A percentile compares a stretch with the other conserved stretches of the same genome.
These are phyloP conservation scores for Hyphopichia fennica DNA, from an alignment of 1,139 yeast species.

Conservation along the genomic window DNA sequence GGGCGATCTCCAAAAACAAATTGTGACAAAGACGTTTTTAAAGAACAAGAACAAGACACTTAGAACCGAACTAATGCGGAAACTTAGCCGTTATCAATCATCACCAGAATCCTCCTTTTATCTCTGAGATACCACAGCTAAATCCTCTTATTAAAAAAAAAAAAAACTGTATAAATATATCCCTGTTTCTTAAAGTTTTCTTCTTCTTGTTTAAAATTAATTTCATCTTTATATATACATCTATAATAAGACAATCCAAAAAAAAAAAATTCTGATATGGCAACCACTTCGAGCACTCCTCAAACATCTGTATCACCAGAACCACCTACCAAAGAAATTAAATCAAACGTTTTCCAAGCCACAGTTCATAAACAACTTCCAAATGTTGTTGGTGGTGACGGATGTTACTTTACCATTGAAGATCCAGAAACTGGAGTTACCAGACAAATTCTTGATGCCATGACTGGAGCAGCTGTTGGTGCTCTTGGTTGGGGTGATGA, in stretches of 20 bases:
- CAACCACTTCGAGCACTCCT: neutral
- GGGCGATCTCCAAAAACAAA: no score
- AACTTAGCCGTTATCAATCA: neutral
- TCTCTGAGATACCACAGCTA: no score
- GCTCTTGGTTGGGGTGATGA: constrained; percentile 60
- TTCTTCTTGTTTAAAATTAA: no score
- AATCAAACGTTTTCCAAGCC: constrained; percentile 35
- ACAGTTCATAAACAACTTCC: constrained; percentile 40
- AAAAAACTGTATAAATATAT: no score
- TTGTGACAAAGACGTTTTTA: no score
- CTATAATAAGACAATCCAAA: no score
- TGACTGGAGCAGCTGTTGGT: constrained; percentile 69
- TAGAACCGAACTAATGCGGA: neutral
- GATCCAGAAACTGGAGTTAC: constrained; percentile 47
- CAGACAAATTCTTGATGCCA: constrained; percentile 47
- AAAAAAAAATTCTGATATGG: no score
- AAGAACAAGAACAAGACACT: no score
- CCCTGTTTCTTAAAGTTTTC: no score
- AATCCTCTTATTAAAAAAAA: no score
- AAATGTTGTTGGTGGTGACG: constrained; percentile 48
- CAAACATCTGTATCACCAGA: neutral
- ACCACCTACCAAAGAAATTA: neutral
- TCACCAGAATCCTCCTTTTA: neutral
- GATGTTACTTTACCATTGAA: constrained; percentile 46
- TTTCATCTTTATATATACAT: no score